phyloP scores from a whole-genome alignment of 2,329 filamentous ascomycete genomes.

The Alternaria tenuissima region DNA sequence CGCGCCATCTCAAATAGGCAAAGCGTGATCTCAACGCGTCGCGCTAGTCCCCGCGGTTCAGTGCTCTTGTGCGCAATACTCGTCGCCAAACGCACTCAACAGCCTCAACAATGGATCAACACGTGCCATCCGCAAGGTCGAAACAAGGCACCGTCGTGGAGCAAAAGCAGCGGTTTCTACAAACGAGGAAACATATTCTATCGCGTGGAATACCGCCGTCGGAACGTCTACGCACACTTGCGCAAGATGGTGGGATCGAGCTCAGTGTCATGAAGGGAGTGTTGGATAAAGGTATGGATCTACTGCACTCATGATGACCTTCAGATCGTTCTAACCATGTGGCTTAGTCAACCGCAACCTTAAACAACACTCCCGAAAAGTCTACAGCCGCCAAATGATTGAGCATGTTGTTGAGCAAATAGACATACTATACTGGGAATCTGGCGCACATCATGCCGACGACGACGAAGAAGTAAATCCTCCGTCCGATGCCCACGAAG shows the following conservation, averaged over 20 bases:
- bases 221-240: conserved; percentile 62
- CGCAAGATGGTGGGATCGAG: conserved; percentile 55
- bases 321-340: not conserved
- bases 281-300: conserved; percentile 57
- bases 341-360: conserved; percentile 68
- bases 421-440: conserved; percentile 68
- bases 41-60: conserved; percentile 13
- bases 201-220: conserved; percentile 67
- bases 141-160: conserved; percentile 58
- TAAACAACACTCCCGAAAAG: conserved; percentile 70
- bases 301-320: not conserved
- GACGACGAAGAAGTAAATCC: conserved; percentile 22
- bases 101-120: conserved; percentile 15
- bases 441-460: conserved; percentile 50
- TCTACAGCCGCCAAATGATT: conserved; percentile 73
- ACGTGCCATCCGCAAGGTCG: conserved; percentile 20
- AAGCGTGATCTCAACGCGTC: not conserved
- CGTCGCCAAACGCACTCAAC: not conserved
- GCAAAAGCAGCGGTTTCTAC: conserved; percentile 71
- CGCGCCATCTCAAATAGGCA: not conserved
- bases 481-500: conserved; percentile 50
- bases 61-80: not conserved
- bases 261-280: conserved; percentile 61
- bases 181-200: conserved; percentile 68
- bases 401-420: conserved; percentile 78